These are phyloP conservation scores for Pichia scutulata DNA, from an alignment of 805 yeast species.

Conservation along the genomic window DNA sequence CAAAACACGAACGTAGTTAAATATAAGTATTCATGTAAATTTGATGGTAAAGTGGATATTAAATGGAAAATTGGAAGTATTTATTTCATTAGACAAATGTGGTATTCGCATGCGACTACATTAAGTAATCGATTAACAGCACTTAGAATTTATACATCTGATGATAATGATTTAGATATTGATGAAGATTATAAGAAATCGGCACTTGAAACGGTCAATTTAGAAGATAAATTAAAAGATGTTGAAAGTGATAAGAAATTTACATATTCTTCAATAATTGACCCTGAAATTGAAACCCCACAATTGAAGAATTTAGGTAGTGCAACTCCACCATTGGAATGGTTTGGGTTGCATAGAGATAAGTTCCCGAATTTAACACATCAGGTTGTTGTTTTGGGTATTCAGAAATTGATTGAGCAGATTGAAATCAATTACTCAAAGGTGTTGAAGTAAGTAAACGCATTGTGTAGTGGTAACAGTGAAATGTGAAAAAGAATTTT, in stretches of 20 bases:
- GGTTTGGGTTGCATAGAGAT: conserved; percentile 92
- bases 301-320: conserved; percentile 86
- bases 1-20: conserved; percentile 47
- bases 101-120: conserved; percentile 76
- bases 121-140: conserved; percentile 51
- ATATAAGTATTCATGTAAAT: conserved; percentile 60
- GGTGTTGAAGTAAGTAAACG: conserved; percentile 31
- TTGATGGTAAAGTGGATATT: conserved; percentile 86
- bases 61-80: conserved; percentile 93
- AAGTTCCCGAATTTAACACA: conserved; percentile 84
- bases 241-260: conserved; percentile 41
- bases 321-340: conserved; percentile 96
- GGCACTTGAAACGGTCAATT: conserved; percentile 26
- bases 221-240: conserved; percentile 38
- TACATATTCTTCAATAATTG: conserved; percentile 54
- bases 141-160: conserved; percentile 25
- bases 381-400: conserved; percentile 61
- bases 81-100: conserved; percentile 86
- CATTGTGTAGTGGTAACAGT: no score
- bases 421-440: conserved; percentile 50
- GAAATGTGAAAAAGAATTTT: no score
- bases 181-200: conserved; percentile 29
- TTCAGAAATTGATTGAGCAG: conserved; percentile 68
- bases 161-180: conserved; percentile 27
- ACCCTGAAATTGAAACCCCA: conserved; percentile 84